A percentile compares a stretch with the other conserved stretches of the same genome.
Evolutionary conservation across 371 early-diverging fungal genomes (phyloP).

Genomic region (Mortierella sp.): DNA sequence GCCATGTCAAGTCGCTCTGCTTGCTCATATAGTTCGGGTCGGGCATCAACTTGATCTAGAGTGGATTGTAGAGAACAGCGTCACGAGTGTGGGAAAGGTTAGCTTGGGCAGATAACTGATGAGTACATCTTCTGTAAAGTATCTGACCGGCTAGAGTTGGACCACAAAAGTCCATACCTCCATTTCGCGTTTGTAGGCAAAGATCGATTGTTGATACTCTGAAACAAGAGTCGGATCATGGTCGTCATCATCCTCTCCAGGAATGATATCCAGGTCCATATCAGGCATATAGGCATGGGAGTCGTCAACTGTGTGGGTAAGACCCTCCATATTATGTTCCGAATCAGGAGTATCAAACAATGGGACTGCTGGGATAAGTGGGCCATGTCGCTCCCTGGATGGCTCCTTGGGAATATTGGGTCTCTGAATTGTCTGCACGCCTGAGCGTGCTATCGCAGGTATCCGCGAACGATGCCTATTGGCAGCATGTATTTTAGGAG

Average conservation of each 20-base stretch:
- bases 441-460: not conserved
- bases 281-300: not conserved
- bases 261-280: slow-evolving; percentile 17
- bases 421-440: slow-evolving; percentile 1
- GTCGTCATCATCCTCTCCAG: slow-evolving; percentile 9
- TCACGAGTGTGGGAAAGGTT: not conserved
- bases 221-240: slow-evolving; percentile 59
- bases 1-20: slow-evolving; percentile 85
- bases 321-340: slow-evolving; percentile 16
- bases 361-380: slow-evolving; percentile 30
- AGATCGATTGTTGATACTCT: slow-evolving; percentile 84
- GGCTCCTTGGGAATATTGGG: not conserved
- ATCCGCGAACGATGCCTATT: slow-evolving; percentile 7
- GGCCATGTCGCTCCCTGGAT: not conserved
- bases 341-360: slow-evolving; percentile 10
- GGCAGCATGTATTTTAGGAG: slow-evolving; percentile 23
- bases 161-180: slow-evolving; percentile 62
- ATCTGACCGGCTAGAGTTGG: no score
- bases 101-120: slow-evolving; percentile 4
- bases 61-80: slow-evolving; percentile 6
- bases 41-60: slow-evolving; percentile 67
- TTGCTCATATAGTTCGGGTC: slow-evolving; percentile 81
- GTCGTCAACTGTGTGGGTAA: not conserved
- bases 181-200: slow-evolving; percentile 75
- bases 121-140: not conserved